phyloP scores from a whole-genome alignment of 192 early-diverging fungal genomes.

The Gaertneriomyces semiglobifer region DNA sequence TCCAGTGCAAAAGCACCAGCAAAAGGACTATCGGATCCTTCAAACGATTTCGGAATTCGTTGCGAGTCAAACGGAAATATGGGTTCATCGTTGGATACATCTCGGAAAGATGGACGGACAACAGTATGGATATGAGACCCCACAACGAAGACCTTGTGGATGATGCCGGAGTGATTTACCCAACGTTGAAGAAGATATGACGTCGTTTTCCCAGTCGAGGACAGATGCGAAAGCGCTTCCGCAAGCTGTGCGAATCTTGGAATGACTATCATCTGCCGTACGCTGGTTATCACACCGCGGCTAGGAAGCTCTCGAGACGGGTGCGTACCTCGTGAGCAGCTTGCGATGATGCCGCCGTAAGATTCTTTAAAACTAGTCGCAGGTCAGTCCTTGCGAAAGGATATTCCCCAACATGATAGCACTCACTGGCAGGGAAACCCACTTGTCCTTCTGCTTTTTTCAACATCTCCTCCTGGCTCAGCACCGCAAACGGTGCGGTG shows the following conservation, averaged over 20 bases:
- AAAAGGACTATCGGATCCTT: not conserved
- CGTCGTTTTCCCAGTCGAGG: no score
- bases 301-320: not conserved
- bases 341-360: slow-evolving; percentile 7
- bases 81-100: not conserved
- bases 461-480: not conserved
- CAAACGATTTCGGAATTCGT: slow-evolving; percentile 4
- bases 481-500: not conserved
- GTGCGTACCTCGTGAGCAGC: slow-evolving; percentile 2
- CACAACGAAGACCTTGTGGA: slow-evolving; percentile 8
- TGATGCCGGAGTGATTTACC: slow-evolving; percentile 3
- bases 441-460: not conserved
- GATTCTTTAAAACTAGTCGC: slow-evolving; percentile 2
- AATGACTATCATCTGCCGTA: no score
- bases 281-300: no score
- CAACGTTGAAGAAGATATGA: not conserved
- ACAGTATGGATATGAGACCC: slow-evolving; percentile 1
- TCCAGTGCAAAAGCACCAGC: not conserved
- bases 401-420: not conserved
- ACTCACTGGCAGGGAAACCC: not conserved
- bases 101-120: not conserved
- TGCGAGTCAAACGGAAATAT: slow-evolving; percentile 4
- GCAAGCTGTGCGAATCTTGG: no score
- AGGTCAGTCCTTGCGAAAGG: not conserved
- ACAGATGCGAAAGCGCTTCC: no score